Conservation (phyloP, 495 filamentous ascomycete genomes). For the Polyplosphaeria fusca region DNA sequence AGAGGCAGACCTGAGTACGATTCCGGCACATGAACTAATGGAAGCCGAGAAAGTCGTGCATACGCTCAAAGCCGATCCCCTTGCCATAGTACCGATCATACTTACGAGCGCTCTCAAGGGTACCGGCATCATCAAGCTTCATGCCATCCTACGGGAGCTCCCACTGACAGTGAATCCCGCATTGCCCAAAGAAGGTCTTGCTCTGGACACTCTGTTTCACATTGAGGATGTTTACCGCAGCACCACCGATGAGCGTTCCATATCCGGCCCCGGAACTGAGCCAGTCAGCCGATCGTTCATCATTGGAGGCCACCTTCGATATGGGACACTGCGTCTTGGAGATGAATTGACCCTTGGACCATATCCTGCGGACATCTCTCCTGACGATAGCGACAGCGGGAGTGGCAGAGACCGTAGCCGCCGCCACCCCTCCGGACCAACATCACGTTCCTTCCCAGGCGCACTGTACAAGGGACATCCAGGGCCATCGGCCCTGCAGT, state of each 20-base stretch:
- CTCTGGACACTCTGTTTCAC: constrained; percentile 59
- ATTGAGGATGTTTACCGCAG: constrained; percentile 72
- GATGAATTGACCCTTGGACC: constrained; percentile 79
- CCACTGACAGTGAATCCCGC: constrained; percentile 60
- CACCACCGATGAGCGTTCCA: background rate
- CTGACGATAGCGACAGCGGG: constrained; percentile 39
- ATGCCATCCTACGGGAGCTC: constrained; percentile 74
- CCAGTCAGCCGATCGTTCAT: constrained; percentile 56
- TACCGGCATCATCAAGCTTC: constrained; percentile 72
- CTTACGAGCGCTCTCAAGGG: constrained; percentile 86
- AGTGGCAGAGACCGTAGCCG: constrained; percentile 16
- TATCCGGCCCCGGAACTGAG: constrained; percentile 38
- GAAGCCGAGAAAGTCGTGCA: constrained; percentile 22
- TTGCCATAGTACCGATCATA: constrained; percentile 70
- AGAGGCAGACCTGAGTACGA: constrained; percentile 30
- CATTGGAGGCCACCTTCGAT: constrained; percentile 76
- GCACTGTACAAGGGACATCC: constrained; percentile 27
- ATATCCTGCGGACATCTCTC: constrained; percentile 49
- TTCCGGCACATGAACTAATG: constrained; percentile 26
- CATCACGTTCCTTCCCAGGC: constrained; percentile 42
- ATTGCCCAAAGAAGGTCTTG: constrained; percentile 7
- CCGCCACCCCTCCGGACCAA: constrained; percentile 23
- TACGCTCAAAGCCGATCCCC: constrained; percentile 25
- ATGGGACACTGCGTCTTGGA: constrained; percentile 73
- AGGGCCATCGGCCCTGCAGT: background rate